These are phyloP conservation scores for Lactifluus volemus DNA, from an alignment of 768 basidiomycete species.

Conservation along the genomic window DNA sequence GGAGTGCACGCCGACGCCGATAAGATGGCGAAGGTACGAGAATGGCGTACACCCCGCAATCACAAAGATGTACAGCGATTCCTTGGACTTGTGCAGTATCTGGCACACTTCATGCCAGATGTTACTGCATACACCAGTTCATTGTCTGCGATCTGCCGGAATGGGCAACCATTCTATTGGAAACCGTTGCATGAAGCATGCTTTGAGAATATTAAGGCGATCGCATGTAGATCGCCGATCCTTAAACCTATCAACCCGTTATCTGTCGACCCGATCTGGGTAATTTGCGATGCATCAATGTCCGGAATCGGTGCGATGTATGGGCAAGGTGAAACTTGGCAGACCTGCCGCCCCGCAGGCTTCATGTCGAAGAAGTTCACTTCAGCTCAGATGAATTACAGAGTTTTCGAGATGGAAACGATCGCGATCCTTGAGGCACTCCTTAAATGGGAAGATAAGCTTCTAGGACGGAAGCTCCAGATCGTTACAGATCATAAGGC, in stretches of 20 bases:
- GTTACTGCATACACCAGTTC: neutral
- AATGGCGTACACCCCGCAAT: neutral
- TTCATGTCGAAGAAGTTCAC: too few relatives aligned
- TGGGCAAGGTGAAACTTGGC: neutral
- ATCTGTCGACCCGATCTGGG: neutral
- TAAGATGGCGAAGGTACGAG: neutral
- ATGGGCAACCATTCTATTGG: neutral
- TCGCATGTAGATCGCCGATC: neutral
- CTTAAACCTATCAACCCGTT: too few relatives aligned
- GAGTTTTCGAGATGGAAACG: neutral
- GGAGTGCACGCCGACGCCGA: neutral
- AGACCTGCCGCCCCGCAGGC: too few relatives aligned
- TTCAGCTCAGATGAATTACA: neutral
- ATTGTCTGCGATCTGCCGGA: neutral
- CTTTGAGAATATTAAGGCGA: neutral
- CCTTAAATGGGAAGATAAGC: neutral
- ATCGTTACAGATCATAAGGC: neutral
- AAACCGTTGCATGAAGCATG: neutral
- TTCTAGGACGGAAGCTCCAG: neutral
- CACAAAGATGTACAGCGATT: neutral
- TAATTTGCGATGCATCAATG: neutral
- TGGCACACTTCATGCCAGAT: neutral
- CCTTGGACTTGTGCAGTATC: neutral
- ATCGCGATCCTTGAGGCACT: too few relatives aligned
- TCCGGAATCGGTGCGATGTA: neutral